Base-by-base conservation (phyloP, 768 basidiomycete genomes). In the Guyanaporus albipodus region DNA sequence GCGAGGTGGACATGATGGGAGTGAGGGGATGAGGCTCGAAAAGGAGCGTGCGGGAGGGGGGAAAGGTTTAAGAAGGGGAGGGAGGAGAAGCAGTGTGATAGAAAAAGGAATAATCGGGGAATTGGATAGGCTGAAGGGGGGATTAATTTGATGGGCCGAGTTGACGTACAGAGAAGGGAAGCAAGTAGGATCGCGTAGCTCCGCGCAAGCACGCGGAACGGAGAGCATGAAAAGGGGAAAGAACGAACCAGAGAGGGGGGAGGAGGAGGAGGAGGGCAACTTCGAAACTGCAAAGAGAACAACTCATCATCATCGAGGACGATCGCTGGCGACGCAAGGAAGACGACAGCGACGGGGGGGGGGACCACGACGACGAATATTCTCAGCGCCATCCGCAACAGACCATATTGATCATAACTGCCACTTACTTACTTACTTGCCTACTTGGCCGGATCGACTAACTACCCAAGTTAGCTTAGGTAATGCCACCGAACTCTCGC, bases 81-180 rank as follows among this genome's bases (percentile, higher is more conserved):
- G 55, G n/a, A n/a, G 56, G 57, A 68, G 65, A 66, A 66, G 63
- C 46, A 29, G 19, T 27, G 31, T 43, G 63, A 61, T 64, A 45
- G 58, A 64, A 68, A n/a, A 70, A 64, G 60, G 60, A 64, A 64
- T 54, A 57, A 44, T 50, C 57, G 44, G 53, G 54, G 53, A 60
- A 67, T 58, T 56, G 57, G 54, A 60, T 42, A 60, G 54, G 51
- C 54, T 62, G 55, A 64, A 55, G 35, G 47, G 37, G 60, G 50
- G 57, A 57, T 67, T 67, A 60, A 67, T 68, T 57, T 66, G 56
- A 62, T 45, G 56, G 50, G 15, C 23, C 46, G 37, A 42, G 42
- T 60, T 68, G 67, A 66, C 67, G 64, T 68, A 68, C 57, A 68
- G 67, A 58, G 64, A 66, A 66, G 67, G 44, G 48, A 46, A 41